phyloP scores from a whole-genome alignment of 805 yeast species.

The Candida mattraensis region DNA sequence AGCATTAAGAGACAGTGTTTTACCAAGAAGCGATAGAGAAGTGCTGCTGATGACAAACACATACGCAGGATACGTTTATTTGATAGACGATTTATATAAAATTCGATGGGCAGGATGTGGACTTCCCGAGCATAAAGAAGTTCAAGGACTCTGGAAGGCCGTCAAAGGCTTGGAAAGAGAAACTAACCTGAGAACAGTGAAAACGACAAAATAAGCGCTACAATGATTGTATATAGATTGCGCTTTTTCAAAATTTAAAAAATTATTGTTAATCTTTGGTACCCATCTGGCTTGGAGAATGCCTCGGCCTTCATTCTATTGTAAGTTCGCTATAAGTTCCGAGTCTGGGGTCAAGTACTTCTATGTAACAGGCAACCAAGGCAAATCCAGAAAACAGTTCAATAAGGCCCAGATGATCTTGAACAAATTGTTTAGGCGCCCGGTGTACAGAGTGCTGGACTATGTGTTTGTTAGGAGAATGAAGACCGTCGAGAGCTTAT shows the following conservation, averaged over 20 bases:
- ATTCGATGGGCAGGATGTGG: conserved; percentile 95
- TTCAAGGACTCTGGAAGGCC: conserved; percentile 60
- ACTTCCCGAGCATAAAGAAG: conserved; percentile 66
- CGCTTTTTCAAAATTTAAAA: background rate
- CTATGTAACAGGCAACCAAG: conserved; percentile 7
- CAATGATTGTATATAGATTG: conserved; percentile 10
- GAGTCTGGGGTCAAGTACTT: conserved; percentile 13
- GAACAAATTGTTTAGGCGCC: conserved; percentile 3
- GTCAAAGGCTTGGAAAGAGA: conserved; percentile 61
- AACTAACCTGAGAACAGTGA: conserved; percentile 18
- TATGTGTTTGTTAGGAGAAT: conserved; percentile 16
- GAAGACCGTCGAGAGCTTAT: conserved; percentile 19
- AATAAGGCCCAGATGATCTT: conserved; percentile 1
- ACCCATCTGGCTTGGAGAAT: conserved; percentile 1
- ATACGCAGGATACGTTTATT: conserved; percentile 79
- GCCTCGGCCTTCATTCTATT: conserved; percentile 10
- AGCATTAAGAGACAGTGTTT: conserved; percentile 53
- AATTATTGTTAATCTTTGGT: background rate
- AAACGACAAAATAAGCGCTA: conserved; percentile 12
- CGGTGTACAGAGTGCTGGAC: conserved; percentile 7
- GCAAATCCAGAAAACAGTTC: background rate
- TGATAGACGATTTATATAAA: conserved; percentile 70
- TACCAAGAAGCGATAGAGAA: conserved; percentile 58
- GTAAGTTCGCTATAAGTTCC: conserved; percentile 12
- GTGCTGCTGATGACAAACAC: conserved; percentile 66